phyloP scores from a whole-genome alignment of 2,329 filamentous ascomycete genomes.

The Nemania bipapillata region DNA sequence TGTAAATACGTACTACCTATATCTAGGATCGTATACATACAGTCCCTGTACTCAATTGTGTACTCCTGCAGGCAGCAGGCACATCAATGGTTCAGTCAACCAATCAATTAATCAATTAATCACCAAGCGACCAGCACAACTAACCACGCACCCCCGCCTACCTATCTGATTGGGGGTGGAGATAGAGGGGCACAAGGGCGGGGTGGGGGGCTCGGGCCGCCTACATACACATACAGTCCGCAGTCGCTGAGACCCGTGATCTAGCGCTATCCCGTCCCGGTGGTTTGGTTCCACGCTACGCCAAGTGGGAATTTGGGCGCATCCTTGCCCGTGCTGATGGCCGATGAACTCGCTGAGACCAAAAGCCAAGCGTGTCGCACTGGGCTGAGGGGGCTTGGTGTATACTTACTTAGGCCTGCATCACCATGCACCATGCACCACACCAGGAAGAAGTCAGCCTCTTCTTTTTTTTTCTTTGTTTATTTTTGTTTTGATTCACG shows the following conservation, averaged over 20 bases:
- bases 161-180: background rate
- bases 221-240: background rate
- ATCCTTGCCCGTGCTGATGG: background rate
- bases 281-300: background rate
- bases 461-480: too few species aligned
- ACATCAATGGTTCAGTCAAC: background rate
- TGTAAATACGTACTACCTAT: too few species aligned
- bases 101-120: background rate
- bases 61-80: background rate
- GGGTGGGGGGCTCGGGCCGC: background rate
- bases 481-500: too few species aligned
- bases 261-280: background rate
- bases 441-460: too few species aligned
- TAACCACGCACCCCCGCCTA: background rate
- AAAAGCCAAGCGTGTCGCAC: background rate
- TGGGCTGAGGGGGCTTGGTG: background rate
- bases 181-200: background rate
- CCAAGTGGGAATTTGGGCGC: background rate
- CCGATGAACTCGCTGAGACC: background rate
- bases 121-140: too few species aligned
- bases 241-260: too few species aligned
- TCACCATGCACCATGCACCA: too few species aligned
- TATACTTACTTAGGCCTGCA: background rate
- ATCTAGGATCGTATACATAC: too few species aligned
- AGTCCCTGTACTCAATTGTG: background rate